Conservation (phyloP, 2,329 filamentous ascomycete species). For the Nakataea oryzae region DNA sequence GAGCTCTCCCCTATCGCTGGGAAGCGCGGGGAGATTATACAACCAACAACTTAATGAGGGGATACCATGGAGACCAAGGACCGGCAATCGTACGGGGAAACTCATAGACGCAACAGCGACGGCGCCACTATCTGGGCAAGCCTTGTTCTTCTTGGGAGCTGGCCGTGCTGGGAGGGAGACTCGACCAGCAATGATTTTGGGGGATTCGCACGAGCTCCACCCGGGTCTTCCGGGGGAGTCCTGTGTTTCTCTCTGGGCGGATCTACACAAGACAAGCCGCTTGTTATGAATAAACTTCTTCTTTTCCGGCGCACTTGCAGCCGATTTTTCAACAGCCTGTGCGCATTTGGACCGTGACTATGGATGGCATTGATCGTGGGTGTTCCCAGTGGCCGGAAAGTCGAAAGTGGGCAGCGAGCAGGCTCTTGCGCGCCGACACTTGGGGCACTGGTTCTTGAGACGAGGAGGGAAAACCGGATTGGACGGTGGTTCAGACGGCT, state of each 20-base stretch:
- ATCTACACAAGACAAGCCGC: neutral
- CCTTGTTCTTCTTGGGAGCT: neutral
- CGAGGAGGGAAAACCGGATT: neutral
- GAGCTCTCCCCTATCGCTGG: neutral
- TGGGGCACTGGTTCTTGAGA: too few species aligned
- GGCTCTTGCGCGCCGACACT: too few species aligned
- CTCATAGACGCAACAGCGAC: neutral
- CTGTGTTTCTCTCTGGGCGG: neutral
- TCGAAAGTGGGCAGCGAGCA: too few species aligned
- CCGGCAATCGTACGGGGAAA: neutral
- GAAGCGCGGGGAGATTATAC: neutral
- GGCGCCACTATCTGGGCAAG: neutral
- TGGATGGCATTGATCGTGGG: neutral
- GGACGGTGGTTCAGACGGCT: neutral
- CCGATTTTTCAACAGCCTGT: neutral
- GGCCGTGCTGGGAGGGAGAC: neutral
- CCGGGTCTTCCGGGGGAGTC: neutral
- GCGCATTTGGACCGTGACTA: neutral
- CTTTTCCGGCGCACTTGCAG: neutral
- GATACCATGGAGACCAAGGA: neutral
- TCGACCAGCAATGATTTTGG: neutral
- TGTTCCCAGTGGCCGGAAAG: too few species aligned
- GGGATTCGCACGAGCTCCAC: neutral
- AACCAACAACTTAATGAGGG: neutral
- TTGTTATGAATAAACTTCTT: slow-evolving; percentile 1